Base-by-base conservation (phyloP, 148 eudicot genomes). In the Camellia japonica region DNA sequence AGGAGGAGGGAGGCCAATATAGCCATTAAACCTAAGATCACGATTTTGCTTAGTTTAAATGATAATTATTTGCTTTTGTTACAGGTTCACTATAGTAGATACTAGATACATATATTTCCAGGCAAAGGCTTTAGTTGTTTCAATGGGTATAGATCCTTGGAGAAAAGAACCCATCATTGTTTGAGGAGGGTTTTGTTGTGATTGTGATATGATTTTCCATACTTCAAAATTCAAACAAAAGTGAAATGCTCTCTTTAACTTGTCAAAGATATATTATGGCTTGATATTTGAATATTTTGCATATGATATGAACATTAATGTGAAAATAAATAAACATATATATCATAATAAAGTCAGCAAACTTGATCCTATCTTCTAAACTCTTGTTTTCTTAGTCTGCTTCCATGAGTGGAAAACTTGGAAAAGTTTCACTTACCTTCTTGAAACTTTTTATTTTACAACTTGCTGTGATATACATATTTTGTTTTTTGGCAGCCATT, bases 401-500 rank as follows among this genome's bases (percentile, higher is more conserved):
- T 20, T 65, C 38, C 68, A 65, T 20, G 68, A 30, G 13, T 30
- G 13, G 42, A 0, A 4, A 23, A 23, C 30, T 23, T 23, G 30
- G 30, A 43, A 43, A 14, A 44, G 38, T 64, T 64, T 64, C 68
- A 64, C 12, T 3, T 61, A 60, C 19, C 6, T 13, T 69, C 12
- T 18, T 70, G 5, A 18, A 16, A 3, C 18, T 46, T n/a, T 11
- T 0, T 2, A 20, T 54, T 23, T 23, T 23, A 23, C 30, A 73
- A 82, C 9, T 68, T 52, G 3, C n/a, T 58, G 1, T 14, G 9
- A 5, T 43, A 23, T 23, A 23, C 30, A 23, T 23, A 23, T 46
- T 82, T 44, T 42, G 12, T 23, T 76, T 80, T 80, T 90, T 23
- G 30, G 94, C 97, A 92, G 97, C 97, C 97, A 43, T 85, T 90